A percentile compares a stretch with the other conserved stretches of the same genome.
Evolutionary conservation across 208 protist genomes (phyloP).

Genomic region (Vickermania ingenoplastis): DNA sequence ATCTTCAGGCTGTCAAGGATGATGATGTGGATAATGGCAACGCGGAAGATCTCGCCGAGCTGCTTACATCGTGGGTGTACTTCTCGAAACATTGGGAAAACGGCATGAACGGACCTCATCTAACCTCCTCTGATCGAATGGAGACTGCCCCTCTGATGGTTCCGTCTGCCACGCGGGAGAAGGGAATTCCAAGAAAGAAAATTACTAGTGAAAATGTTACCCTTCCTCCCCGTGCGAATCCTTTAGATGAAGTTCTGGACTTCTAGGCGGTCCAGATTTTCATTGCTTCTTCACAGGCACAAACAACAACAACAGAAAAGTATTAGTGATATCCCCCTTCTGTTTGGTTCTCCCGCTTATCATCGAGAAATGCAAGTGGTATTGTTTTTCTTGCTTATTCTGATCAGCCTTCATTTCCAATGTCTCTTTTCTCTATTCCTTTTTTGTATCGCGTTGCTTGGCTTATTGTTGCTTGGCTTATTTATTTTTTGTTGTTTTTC

Average conservation of each 20-base stretch:
- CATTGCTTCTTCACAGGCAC: too few species aligned
- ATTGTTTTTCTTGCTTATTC: too few species aligned
- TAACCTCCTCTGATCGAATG: slow-evolving; percentile 2
- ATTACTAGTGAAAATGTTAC: neutral
- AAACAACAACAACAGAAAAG: too few species aligned
- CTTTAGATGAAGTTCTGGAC: slow-evolving; percentile 44
- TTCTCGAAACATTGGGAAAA: slow-evolving; percentile 49
- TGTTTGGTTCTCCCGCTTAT: too few species aligned
- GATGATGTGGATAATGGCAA: slow-evolving; percentile 20
- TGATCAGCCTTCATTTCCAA: too few species aligned
- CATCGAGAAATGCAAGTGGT: too few species aligned
- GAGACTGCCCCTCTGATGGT: slow-evolving; percentile 1
- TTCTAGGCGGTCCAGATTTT: too few species aligned
- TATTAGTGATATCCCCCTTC: too few species aligned
- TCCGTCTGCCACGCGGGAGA: neutral
- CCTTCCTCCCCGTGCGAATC: slow-evolving; percentile 22
- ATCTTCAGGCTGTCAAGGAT: slow-evolving; percentile 32
- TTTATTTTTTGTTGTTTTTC: too few species aligned
- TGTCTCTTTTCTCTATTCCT: too few species aligned
- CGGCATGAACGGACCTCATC: slow-evolving; percentile 40
- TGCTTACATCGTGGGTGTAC: slow-evolving; percentile 46
- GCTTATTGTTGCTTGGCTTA: too few species aligned
- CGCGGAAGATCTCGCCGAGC: slow-evolving; percentile 30
- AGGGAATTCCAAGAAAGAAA: slow-evolving; percentile 11
- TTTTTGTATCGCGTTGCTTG: too few species aligned